Percentiles rank a stretch among this genome's conserved stretches.
Conservation (phyloP, 1,284 basidiomycete species). For the Trichosporon inkin region DNA sequence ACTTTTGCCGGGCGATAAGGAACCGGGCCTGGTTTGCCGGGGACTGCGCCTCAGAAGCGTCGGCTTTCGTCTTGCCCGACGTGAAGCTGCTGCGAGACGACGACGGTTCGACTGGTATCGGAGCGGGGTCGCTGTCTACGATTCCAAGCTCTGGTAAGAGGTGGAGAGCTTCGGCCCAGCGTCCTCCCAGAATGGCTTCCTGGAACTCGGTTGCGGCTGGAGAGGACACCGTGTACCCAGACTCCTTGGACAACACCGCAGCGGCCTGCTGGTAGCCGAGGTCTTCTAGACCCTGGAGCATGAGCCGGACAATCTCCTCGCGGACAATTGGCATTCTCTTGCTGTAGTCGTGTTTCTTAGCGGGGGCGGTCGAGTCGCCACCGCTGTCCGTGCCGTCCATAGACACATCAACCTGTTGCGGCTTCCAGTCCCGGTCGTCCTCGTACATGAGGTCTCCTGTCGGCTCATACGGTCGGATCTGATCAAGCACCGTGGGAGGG, state of each 20-base stretch:
- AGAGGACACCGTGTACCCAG: constrained; percentile 81
- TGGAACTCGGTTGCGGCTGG: constrained; percentile 75
- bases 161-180: constrained; percentile 76
- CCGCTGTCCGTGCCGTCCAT: constrained; percentile 22
- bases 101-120: constrained; percentile 10
- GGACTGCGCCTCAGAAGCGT: constrained; percentile 48
- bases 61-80: constrained; percentile 33
- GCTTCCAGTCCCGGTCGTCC: constrained; percentile 41
- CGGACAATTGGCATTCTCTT: constrained; percentile 60
- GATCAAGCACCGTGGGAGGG: neutral
- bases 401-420: constrained; percentile 14
- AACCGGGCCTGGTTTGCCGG: constrained; percentile 62
- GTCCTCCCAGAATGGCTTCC: constrained; percentile 71
- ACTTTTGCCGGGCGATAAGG: constrained; percentile 89
- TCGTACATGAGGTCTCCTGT: constrained; percentile 40
- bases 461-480: constrained; percentile 13
- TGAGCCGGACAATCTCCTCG: constrained; percentile 85
- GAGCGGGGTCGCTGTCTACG: constrained; percentile 26
- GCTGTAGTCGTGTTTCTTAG: constrained; percentile 22
- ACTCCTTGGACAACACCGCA: constrained; percentile 81
- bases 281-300: constrained; percentile 85
- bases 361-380: constrained; percentile 3
- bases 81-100: constrained; percentile 33
- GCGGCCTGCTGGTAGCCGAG: constrained; percentile 92
- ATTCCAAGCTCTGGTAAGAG: constrained; percentile 67